Evolutionary conservation across 192 early-diverging fungal species (phyloP).

Genomic region (Physocladia obscura): DNA sequence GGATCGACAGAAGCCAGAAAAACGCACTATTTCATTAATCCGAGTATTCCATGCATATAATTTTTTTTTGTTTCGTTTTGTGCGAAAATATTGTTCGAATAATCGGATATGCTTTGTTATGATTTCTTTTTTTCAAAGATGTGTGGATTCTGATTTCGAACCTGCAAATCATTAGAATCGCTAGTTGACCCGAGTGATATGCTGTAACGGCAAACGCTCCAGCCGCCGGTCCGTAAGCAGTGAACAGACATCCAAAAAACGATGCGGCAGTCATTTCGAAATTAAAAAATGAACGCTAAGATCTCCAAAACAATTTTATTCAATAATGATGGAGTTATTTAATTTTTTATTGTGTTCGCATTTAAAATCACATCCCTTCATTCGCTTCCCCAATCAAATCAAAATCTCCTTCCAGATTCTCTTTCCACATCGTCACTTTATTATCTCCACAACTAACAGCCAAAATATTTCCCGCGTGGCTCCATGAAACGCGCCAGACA

Average conservation of each 20-base stretch:
- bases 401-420: slow-evolving; percentile 89
- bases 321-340: not conserved
- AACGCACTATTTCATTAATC: no score
- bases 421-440: slow-evolving; percentile 95
- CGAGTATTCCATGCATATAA: no score
- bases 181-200: slow-evolving; percentile 67
- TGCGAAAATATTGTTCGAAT: no score
- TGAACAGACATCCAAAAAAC: slow-evolving; percentile 73
- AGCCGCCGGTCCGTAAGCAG: slow-evolving; percentile 73
- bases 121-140: no score
- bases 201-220: slow-evolving; percentile 72
- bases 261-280: slow-evolving; percentile 16
- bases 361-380: slow-evolving; percentile 20
- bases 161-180: slow-evolving; percentile 73
- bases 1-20: slow-evolving; percentile 76
- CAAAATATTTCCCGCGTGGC: slow-evolving; percentile 87
- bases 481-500: slow-evolving; percentile 99
- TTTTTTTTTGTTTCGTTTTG: no score
- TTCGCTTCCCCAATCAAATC: slow-evolving; percentile 76
- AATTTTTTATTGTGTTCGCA: not conserved
- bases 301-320: not conserved
- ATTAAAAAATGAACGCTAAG: not conserved
- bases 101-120: no score
- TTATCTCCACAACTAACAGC: slow-evolving; percentile 97
- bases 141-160: slow-evolving; percentile 23